Base-by-base conservation (phyloP, 805 yeast genomes). In the Saccharomycopsis javanensis region DNA sequence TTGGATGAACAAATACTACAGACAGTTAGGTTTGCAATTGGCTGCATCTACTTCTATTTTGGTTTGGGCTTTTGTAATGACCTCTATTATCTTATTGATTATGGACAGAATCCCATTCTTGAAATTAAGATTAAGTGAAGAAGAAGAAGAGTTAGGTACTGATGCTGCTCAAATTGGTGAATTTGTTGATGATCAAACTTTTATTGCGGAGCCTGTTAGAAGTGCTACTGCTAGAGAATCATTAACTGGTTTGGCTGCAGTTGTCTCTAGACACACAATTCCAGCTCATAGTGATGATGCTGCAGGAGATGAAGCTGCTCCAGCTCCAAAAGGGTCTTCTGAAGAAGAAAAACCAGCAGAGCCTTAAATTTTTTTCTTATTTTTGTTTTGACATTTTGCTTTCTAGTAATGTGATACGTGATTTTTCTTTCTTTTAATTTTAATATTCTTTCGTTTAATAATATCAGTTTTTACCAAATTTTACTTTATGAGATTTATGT, bases 111-210 rank as follows among this genome's bases (percentile, higher is more conserved):
- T 89, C 61, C 97, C 97, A 62, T 81, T 83, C 75, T 78, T 91
- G 68, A 82, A 85, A 71, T 75, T 92, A 68, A 82, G 97, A 75
- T 79, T 90, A 65, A 79, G 82, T 63, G 87, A 86, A 66, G 96
- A 90, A 61, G 92, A 86, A 69, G 98, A 92, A 73, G 81, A 84
- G 62, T 68, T 83, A 64, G 97, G 98, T 61, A 85, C 94, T 31
- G 99, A 92, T 72, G 78, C 84, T 61, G 83, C 89, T 20, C 90
- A 91, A 75, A 88, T 90, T 67, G 97, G 97, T 64, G 98, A 91
- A 72, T 83, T 81, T 69, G 87, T 95, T 59, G 75, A 72, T 58
- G 88, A 83, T 63, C 79, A 77, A 57, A 78, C 77, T 63, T 86
- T 78, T 72, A 82, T 86, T 58, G 83, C 90, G 63, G 90, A 86